phyloP scores from a whole-genome alignment of 352 stramenopile species.

The Phytopythium delawarense region DNA sequence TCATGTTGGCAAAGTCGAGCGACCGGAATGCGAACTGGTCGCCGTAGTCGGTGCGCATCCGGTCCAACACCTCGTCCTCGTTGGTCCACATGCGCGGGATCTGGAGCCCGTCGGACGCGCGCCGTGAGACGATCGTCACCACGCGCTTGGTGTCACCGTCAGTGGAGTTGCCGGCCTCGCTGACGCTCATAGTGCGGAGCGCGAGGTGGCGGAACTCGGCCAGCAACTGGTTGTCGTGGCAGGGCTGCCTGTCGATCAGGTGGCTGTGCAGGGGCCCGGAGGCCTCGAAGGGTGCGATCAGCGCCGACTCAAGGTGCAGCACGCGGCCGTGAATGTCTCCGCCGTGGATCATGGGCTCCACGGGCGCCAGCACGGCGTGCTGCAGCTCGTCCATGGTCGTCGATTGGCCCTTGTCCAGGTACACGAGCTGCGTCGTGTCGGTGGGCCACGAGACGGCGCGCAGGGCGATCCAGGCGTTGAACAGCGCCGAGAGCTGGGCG shows the following conservation, averaged over 20 bases:
- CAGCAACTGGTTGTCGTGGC: conserved; percentile 6
- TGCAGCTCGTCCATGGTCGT: conserved; percentile 40
- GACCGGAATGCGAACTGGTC: conserved; percentile 36
- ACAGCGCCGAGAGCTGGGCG: conserved; percentile 37
- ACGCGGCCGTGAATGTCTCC: background rate
- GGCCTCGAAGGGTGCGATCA: conserved; percentile 31
- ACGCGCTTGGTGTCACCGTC: background rate
- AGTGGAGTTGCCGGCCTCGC: background rate
- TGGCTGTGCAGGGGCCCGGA: conserved; percentile 41
- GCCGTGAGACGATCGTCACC: conserved; percentile 37
- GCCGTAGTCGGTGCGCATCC: conserved; percentile 40
- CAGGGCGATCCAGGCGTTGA: conserved; percentile 41
- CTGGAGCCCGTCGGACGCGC: conserved; percentile 36
- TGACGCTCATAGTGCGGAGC: background rate
- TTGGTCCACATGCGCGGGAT: conserved; percentile 65
- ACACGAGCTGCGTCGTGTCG: conserved; percentile 18
- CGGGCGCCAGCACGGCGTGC: conserved; percentile 27
- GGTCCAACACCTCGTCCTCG: conserved; percentile 42
- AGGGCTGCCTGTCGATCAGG: conserved; percentile 44
- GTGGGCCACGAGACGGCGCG: conserved; percentile 9
- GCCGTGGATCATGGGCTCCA: conserved; percentile 17
- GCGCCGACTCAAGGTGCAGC: conserved; percentile 1
- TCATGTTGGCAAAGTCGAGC: conserved; percentile 60
- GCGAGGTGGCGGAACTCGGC: conserved; percentile 3
- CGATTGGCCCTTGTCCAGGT: conserved; percentile 38